Evolutionary conservation across 2,329 filamentous ascomycete species (phyloP).

Genomic region (Xylariales sp.): DNA sequence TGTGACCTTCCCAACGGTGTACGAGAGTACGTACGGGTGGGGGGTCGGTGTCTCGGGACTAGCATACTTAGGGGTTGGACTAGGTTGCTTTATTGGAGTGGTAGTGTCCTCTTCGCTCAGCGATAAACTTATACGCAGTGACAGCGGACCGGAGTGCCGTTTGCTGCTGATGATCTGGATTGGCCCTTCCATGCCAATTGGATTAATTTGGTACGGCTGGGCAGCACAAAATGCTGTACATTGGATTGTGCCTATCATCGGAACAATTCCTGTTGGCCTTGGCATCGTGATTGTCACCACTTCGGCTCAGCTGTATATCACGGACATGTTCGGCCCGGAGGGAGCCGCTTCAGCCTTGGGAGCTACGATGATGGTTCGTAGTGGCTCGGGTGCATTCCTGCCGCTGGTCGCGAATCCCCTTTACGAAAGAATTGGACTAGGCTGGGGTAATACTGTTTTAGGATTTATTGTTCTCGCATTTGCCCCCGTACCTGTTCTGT

Average conservation of each 20-base stretch:
- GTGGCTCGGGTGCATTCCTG: conserved; percentile 44
- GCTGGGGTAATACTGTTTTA: conserved; percentile 15
- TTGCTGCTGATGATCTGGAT: conserved; percentile 17
- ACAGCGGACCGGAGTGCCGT: conserved; percentile 16
- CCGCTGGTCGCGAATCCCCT: conserved; percentile 46
- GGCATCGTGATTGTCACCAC: conserved; percentile 26
- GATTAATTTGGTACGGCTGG: conserved; percentile 47
- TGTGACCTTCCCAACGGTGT: conserved; percentile 37
- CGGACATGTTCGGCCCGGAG: conserved; percentile 20
- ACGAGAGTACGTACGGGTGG: conserved; percentile 37
- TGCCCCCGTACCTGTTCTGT: neutral
- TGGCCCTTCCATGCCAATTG: conserved; percentile 13
- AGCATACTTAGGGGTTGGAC: conserved; percentile 31
- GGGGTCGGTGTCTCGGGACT: conserved; percentile 25
- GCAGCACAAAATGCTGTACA: conserved; percentile 34
- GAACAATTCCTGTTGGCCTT: conserved; percentile 35
- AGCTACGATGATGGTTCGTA: conserved; percentile 52
- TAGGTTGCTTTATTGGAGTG: too few relatives aligned
- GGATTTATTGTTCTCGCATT: conserved; percentile 1
- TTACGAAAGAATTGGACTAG: conserved; percentile 45
- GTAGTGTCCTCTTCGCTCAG: conserved; percentile 15
- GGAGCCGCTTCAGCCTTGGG: conserved; percentile 38
- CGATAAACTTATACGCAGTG: conserved; percentile 14
- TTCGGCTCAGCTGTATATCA: conserved; percentile 22
- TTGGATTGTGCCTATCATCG: conserved; percentile 44